Evolutionary conservation across 225 moss, liverwort and hornwort species (phyloP).

Genomic region (Asterella californica): DNA sequence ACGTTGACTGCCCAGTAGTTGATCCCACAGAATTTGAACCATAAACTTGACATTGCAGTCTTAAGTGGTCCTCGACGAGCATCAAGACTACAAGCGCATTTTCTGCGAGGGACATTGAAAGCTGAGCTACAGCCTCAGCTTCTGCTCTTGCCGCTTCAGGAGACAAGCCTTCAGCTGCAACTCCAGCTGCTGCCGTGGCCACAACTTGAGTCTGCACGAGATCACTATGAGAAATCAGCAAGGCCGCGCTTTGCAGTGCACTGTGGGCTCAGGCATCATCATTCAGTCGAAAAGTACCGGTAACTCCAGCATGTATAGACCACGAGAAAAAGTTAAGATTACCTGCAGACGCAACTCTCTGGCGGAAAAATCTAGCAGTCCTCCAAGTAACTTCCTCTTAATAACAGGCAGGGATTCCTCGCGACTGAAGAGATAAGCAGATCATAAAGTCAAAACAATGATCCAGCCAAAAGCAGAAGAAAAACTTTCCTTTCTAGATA

Average conservation of each 20-base stretch:
- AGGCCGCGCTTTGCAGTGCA: background rate
- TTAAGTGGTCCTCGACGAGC: constrained; percentile 97
- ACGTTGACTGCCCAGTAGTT: constrained; percentile 26
- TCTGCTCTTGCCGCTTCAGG: constrained; percentile 91
- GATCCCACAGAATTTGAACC: constrained; percentile 23
- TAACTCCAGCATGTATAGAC: background rate
- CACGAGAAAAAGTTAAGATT: background rate
- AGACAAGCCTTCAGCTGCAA: constrained; percentile 96
- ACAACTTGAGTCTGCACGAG: constrained; percentile 85
- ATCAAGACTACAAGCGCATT: constrained; percentile 98
- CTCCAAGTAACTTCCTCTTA: constrained; percentile 89
- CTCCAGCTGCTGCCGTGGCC: constrained; percentile 98
- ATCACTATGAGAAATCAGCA: background rate
- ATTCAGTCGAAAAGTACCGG: background rate
- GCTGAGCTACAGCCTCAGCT: constrained; percentile 92
- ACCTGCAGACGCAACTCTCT: constrained; percentile 95
- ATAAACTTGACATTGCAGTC: constrained; percentile 78
- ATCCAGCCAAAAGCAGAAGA: background rate
- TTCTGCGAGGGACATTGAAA: constrained; percentile 97
- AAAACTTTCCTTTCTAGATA: background rate
- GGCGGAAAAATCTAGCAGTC: constrained; percentile 86
- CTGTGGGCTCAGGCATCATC: background rate
- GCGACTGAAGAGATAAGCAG: constrained; percentile 52
- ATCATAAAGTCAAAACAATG: background rate
- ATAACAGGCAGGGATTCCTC: constrained; percentile 90